Evolutionary conservation across 352 stramenopile species (phyloP).

Genomic region (Globisporangium mamillatum): DNA sequence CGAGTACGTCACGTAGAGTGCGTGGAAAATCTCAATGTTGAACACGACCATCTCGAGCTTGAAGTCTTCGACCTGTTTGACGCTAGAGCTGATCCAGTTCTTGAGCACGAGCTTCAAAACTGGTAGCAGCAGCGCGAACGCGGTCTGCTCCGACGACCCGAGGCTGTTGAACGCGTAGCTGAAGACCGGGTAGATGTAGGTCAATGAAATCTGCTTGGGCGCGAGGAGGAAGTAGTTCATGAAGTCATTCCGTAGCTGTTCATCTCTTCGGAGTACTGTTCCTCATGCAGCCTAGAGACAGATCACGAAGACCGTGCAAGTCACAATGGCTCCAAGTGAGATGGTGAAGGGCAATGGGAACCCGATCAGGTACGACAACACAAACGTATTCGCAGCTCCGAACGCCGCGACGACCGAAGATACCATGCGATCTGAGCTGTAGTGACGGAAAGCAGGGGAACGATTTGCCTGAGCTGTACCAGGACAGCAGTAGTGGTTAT

Average conservation of each 20-base stretch:
- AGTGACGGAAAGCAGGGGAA: slow-evolving; percentile 7
- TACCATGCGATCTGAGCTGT: neutral
- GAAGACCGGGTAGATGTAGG: slow-evolving; percentile 31
- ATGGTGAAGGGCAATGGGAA: too few relatives aligned
- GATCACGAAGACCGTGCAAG: too few relatives aligned
- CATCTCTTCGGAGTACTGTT: neutral
- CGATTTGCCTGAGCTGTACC: neutral
- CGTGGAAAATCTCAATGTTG: slow-evolving; percentile 50
- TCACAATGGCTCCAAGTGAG: too few relatives aligned
- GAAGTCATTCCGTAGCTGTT: neutral
- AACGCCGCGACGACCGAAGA: slow-evolving; percentile 6
- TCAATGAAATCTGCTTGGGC: slow-evolving; percentile 13
- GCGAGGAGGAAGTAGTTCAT: neutral
- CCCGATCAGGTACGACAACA: too few relatives aligned
- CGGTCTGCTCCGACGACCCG: neutral
- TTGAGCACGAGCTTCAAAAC: neutral
- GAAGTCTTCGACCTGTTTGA: slow-evolving; percentile 17
- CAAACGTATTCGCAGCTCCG: too few relatives aligned
- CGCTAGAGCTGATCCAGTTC: neutral
- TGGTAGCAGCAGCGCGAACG: neutral
- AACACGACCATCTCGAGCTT: slow-evolving; percentile 47
- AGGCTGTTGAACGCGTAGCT: slow-evolving; percentile 28
- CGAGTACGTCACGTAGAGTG: slow-evolving; percentile 35
- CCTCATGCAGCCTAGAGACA: too few relatives aligned
- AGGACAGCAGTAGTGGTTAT: neutral